Base-by-base conservation (phyloP, 2,329 filamentous ascomycete species). In the Zalaria obscura region DNA sequence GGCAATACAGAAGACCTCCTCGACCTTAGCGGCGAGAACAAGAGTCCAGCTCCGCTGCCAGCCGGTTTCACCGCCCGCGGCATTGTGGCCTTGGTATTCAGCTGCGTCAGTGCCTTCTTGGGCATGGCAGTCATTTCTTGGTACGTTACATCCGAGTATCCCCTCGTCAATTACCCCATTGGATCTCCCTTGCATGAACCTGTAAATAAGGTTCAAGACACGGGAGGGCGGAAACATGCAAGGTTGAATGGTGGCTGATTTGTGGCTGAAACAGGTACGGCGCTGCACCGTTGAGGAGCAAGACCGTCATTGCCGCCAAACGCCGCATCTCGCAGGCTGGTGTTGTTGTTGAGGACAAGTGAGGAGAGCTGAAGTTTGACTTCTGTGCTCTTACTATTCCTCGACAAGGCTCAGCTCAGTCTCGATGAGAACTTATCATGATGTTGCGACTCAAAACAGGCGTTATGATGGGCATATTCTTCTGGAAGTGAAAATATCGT, bases 61-160 rank as follows among this genome's bases (percentile, higher is more conserved):
- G 68, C 64, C 1, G 83, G 83, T 1, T 87, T 88, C 56, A 84
- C 79, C 0, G 58, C 76, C 0, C 69, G 71, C 31, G 85, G 84
- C 5, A 81, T 83, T 35, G 72, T 86, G 1, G 84, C 84, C 7
- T 61, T 91, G 49, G 78, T 79, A 2, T 84, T 89, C 54, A 84
- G 79, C 53, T 73, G 72, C 47, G 47, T 87, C 3, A 71, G 72
- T 10, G 85, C 82, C 2, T 65, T 87, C 38, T 50, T 84, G 5
- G 84, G 84, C 5, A 68, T 87, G 50, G 68, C 62, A 0, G 73
- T 76, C 8, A 76, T 91, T 42, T 70, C 68, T 1, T 78, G 79
- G 69, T 88, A 83, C 58, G 80, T 55, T 29, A 10, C 28, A 31
- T 39, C 34, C 29, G 29, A 7, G 29, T 7, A 32, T n/a, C n/a